Conservation (phyloP, 2,329 filamentous ascomycete genomes). For the Rutstroemia sp. region DNA sequence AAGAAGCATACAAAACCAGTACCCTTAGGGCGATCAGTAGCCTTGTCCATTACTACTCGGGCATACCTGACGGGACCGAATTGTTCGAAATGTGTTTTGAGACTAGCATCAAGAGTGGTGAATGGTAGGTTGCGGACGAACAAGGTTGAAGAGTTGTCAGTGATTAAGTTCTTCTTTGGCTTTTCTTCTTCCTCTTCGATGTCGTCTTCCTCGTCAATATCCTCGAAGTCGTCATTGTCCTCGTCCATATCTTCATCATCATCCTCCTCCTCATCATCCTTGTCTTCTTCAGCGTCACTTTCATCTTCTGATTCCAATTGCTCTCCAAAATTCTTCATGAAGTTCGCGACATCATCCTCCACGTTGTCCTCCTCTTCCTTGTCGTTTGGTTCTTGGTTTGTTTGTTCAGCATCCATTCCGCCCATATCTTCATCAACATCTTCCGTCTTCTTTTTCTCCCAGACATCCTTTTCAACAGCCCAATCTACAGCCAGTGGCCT, state of each 20-base stretch:
- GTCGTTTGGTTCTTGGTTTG: slow-evolving; percentile 18
- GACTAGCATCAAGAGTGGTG: slow-evolving; percentile 70
- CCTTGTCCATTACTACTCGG: slow-evolving; percentile 78
- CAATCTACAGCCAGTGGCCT: slow-evolving; percentile 89
- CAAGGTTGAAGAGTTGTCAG: slow-evolving; percentile 67
- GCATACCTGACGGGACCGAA: slow-evolving; percentile 90
- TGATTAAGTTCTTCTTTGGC: slow-evolving; percentile 33
- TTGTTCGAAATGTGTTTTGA: slow-evolving; percentile 78
- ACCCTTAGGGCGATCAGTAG: slow-evolving; percentile 79
- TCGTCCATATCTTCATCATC: slow-evolving; percentile 33
- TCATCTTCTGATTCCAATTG: slow-evolving; percentile 33
- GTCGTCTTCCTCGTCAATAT: slow-evolving; percentile 29
- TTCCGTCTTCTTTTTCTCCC: slow-evolving; percentile 51
- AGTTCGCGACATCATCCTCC: slow-evolving; percentile 32
- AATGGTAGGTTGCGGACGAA: slow-evolving; percentile 96
- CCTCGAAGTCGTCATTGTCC: slow-evolving; percentile 40
- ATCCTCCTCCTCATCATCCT: slow-evolving; percentile 27
- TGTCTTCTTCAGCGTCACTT: slow-evolving; percentile 29
- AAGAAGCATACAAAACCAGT: slow-evolving; percentile 95
- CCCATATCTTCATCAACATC: slow-evolving; percentile 32
- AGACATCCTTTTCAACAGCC: slow-evolving; percentile 87
- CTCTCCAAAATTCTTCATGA: slow-evolving; percentile 29
- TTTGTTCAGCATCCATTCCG: slow-evolving; percentile 31
- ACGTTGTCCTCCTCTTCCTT: slow-evolving; percentile 25
- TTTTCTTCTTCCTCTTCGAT: slow-evolving; percentile 32